Conservation (phyloP, 495 filamentous ascomycete genomes). For the Penicillium coprophilum region DNA sequence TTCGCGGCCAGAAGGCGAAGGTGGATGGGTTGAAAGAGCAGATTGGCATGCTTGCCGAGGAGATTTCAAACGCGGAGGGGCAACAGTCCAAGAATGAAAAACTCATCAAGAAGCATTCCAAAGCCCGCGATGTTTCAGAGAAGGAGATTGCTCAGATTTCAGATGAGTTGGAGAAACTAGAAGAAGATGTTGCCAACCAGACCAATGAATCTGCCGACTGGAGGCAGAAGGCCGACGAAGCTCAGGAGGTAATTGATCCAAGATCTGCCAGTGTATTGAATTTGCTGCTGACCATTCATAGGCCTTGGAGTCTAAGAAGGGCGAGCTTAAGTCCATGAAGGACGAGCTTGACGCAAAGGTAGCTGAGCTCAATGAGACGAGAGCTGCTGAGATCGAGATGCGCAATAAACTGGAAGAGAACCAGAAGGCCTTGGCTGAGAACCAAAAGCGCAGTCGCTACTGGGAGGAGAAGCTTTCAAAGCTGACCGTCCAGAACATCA, state of each 20-base stretch:
- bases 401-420: slow-evolving; percentile 94
- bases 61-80: slow-evolving; percentile 80
- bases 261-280: neutral
- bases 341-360: slow-evolving; percentile 82
- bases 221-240: slow-evolving; percentile 76
- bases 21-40: slow-evolving; percentile 91
- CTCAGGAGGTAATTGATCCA: slow-evolving; percentile 59
- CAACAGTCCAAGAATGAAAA: slow-evolving; percentile 89
- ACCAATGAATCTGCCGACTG: slow-evolving; percentile 69
- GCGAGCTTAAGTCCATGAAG: slow-evolving; percentile 76
- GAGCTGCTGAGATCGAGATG: slow-evolving; percentile 95
- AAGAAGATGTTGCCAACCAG: slow-evolving; percentile 74
- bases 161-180: slow-evolving; percentile 70
- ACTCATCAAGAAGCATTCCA: slow-evolving; percentile 81
- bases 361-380: slow-evolving; percentile 82
- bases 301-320: slow-evolving; percentile 74
- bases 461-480: slow-evolving; percentile 89
- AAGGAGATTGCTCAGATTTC: slow-evolving; percentile 71
- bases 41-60: slow-evolving; percentile 74
- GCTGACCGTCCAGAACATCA: slow-evolving; percentile 71
- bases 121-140: slow-evolving; percentile 69
- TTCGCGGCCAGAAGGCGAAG: slow-evolving; percentile 85
- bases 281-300: slow-evolving; percentile 23
- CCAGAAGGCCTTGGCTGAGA: slow-evolving; percentile 83
- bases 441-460: slow-evolving; percentile 78